Conservation (phyloP, 345 rosid species). For the Lumnitzera littorea region DNA sequence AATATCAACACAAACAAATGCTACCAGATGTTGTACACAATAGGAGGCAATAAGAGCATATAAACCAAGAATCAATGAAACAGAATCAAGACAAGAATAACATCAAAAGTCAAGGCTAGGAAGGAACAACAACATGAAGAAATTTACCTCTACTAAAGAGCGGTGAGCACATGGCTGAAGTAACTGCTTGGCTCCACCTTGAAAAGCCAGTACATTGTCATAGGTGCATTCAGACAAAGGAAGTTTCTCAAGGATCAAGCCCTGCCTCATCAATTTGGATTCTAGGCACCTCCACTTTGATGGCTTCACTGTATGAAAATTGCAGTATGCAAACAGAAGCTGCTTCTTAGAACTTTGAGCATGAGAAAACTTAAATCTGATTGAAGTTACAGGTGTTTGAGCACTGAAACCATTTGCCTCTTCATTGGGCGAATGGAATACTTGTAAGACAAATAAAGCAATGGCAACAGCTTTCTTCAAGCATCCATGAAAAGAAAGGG, state of each 20-base stretch:
- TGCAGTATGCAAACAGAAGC: constrained; percentile 55
- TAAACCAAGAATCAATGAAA: too few relatives aligned
- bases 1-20: too few relatives aligned
- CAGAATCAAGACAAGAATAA: too few relatives aligned
- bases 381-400: constrained; percentile 62
- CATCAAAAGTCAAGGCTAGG: too few relatives aligned
- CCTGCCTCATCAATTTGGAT: constrained; percentile 38
- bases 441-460: constrained; percentile 44
- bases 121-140: not conserved
- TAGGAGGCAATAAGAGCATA: too few relatives aligned
- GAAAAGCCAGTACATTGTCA: constrained; percentile 48
- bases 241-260: constrained; percentile 45
- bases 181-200: constrained; percentile 31
- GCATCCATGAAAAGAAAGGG: constrained; percentile 72
- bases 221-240: constrained; percentile 62
- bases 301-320: constrained; percentile 44
- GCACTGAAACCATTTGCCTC: constrained; percentile 36
- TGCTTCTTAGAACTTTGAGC: constrained; percentile 43
- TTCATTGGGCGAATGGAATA: constrained; percentile 39
- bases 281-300: constrained; percentile 62
- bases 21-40: too few relatives aligned
- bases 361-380: constrained; percentile 59
- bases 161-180: constrained; percentile 17
- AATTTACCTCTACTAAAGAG: not conserved
- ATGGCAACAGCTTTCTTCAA: constrained; percentile 58